Percentiles rank a stretch among this genome's conserved stretches.
Conservation (phyloP, 352 stramenopile species). For the Pythium periplocum region DNA sequence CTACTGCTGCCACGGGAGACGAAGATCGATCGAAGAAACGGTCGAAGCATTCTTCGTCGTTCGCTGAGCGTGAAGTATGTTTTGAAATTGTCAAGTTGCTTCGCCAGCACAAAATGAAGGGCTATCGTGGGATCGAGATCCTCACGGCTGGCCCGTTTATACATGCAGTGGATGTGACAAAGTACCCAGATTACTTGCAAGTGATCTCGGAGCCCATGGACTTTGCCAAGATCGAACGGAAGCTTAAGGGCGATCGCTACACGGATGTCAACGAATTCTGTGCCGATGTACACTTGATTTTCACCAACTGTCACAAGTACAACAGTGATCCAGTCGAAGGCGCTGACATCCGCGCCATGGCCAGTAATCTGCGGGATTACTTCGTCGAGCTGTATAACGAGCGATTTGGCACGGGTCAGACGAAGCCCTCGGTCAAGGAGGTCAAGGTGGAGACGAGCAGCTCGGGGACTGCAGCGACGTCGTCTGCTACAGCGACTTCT, state of each 20-base stretch:
- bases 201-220: conserved; percentile 84
- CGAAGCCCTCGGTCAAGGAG: background rate
- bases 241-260: conserved; percentile 83
- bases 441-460: background rate
- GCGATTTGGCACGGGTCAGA: conserved; percentile 28
- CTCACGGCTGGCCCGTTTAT: conserved; percentile 75
- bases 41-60: conserved; percentile 30
- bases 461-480: background rate
- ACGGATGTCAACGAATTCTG: conserved; percentile 73
- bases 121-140: conserved; percentile 77
- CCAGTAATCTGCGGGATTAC: conserved; percentile 71
- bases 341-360: conserved; percentile 84
- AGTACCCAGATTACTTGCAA: conserved; percentile 79
- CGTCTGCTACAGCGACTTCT: conserved; percentile 3
- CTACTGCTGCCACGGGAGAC: conserved; percentile 4
- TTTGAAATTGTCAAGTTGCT: conserved; percentile 66
- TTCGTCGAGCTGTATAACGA: conserved; percentile 74
- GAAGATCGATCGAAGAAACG: conserved; percentile 30
- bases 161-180: conserved; percentile 80
- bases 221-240: conserved; percentile 84
- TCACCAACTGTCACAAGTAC: conserved; percentile 88
- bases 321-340: conserved; percentile 84
- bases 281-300: conserved; percentile 83
- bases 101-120: conserved; percentile 82
- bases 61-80: conserved; percentile 63